Evolutionary conservation across 768 basidiomycete species (phyloP), one percentile per base, ranked within the genome.

Genomic region (Collybia nuda): DNA sequence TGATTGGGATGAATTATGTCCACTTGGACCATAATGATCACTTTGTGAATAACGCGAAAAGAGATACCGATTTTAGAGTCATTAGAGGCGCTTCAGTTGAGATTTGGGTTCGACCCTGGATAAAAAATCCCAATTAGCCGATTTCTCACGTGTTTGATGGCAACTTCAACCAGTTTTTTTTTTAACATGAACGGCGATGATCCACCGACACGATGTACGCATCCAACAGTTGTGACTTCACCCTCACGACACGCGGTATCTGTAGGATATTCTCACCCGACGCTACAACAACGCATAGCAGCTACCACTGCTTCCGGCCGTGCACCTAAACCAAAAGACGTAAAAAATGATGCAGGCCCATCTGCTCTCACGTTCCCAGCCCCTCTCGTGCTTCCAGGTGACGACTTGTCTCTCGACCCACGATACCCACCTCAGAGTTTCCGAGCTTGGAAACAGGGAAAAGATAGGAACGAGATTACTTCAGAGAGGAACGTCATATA

Each of bases 391-490:
- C 61, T 71, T 4, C 69, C 69, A 5, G 60, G 59, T 5, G 67
- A 73, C 48, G 68, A 71, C 21, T 57, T 71, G 14, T 50, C 66
- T 2, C 52, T 65, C 23, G 69, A 72, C 51, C 68, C 69, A 18
- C 54, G 58, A 19, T 69, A 61, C 45, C 71, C 71, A 17, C 56
- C 63, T 8, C 71, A 72, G 46, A 67, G 66, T 48, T 28, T 71
- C 2, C 58, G 62, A 14, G 59, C 62, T 26, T 71, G 66, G 67
- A 47, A 55, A 5, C 59, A 61, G 17, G 44, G 52, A 3, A 62
- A 69, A 43, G 66, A 71, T 11, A 60, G 68, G 6, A 72, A 71
- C 41, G 54, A 59, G 37, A 60, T 70, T 18, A 65, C 62, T n/a
- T 48, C 53, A 1, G 57, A 58, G 22, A 57, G 51, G 23, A 63